phyloP scores from a whole-genome alignment of 306 rosid genomes.

The Dicorynia guianensis region DNA sequence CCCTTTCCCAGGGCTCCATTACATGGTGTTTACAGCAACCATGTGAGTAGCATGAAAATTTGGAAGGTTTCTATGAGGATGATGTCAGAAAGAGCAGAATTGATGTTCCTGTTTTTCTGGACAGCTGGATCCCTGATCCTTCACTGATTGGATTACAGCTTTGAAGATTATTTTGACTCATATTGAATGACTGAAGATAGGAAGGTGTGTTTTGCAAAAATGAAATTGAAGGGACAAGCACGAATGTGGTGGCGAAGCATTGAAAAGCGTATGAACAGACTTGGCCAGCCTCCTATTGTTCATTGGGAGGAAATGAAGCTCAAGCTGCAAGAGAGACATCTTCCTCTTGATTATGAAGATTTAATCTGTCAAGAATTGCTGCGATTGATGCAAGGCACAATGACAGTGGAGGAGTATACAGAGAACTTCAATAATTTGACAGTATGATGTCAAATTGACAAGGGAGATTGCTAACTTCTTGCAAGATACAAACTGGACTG shows the following conservation, averaged over 20 bases:
- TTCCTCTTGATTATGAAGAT: background rate
- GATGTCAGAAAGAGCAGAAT: background rate
- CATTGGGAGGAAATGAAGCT: constrained; percentile 2
- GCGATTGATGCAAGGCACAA: background rate
- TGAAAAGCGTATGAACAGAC: background rate
- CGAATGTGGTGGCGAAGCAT: background rate
- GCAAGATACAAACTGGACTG: background rate
- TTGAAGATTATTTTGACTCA: background rate
- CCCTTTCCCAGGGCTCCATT: background rate
- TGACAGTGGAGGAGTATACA: background rate
- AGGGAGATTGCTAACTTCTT: background rate
- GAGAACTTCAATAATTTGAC: background rate
- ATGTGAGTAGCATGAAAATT: background rate
- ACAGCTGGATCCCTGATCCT: background rate
- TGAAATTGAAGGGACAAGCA: background rate
- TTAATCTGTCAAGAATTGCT: background rate
- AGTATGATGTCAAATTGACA: background rate
- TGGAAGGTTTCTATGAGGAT: background rate
- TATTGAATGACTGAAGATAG: background rate
- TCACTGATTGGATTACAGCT: background rate
- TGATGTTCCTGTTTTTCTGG: background rate
- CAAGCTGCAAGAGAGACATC: background rate
- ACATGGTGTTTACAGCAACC: background rate
- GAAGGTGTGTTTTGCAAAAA: background rate
- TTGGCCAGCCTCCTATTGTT: background rate